These are phyloP conservation scores for Alternaria sp. DNA, from an alignment of 2,329 filamentous ascomycete genomes.

Conservation along the genomic window DNA sequence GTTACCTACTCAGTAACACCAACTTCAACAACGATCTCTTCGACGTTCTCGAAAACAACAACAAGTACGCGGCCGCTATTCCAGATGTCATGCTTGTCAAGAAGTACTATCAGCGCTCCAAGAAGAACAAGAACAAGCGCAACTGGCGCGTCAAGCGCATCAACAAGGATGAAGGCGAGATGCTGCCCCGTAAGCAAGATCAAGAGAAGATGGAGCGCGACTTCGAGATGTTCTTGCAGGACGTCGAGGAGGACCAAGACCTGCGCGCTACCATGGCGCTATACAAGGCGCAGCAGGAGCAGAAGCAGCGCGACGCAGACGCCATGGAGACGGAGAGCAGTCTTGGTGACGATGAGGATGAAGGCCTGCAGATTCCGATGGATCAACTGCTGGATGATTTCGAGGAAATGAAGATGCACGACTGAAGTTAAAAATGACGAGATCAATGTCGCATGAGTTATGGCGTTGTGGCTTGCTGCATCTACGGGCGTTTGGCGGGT, in stretches of 20 bases:
- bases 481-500: constrained; percentile 9
- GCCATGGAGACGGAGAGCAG: constrained; percentile 70
- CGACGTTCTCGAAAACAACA: constrained; percentile 80
- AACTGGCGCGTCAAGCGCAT: constrained; percentile 97
- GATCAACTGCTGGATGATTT: constrained; percentile 82
- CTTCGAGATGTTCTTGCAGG: constrained; percentile 95
- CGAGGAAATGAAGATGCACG: constrained; percentile 81
- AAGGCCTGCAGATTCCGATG: constrained; percentile 59
- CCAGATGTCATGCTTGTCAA: constrained; percentile 95
- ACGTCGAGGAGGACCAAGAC: constrained; percentile 95
- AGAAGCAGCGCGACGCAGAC: constrained; percentile 64
- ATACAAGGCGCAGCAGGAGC: constrained; percentile 72
- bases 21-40: constrained; percentile 92
- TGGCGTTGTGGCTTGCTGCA: constrained; percentile 10
- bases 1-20: constrained; percentile 87
- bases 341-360: constrained; percentile 63
- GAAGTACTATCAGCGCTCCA: constrained; percentile 91
- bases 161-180: constrained; percentile 85
- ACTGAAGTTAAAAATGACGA: constrained; percentile 16
- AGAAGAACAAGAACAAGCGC: constrained; percentile 68
- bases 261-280: constrained; percentile 81
- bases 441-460: neutral
- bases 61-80: constrained; percentile 75
- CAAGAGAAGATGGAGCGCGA: constrained; percentile 88
- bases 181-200: constrained; percentile 85